Evolutionary conservation across 306 rosid species (phyloP).

Genomic region (Vigna mungo): DNA sequence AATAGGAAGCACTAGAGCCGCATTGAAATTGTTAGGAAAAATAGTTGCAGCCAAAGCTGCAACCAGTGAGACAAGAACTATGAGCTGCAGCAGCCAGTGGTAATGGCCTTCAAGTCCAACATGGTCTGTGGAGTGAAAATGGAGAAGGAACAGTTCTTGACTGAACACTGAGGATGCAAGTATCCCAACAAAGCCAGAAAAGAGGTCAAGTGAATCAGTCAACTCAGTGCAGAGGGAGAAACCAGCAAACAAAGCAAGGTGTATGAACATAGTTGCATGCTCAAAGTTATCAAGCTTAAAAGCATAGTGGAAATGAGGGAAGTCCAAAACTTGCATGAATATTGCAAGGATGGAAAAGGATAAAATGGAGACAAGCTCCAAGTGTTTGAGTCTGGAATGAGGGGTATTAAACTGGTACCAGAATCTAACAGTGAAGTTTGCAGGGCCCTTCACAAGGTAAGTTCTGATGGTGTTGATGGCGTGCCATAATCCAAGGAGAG

Average conservation of each 20-base stretch:
- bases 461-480: constrained; percentile 72
- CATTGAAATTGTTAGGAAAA: constrained; percentile 72
- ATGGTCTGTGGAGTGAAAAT: constrained; percentile 92
- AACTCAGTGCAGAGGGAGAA: constrained; percentile 70
- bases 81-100: constrained; percentile 84
- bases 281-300: constrained; percentile 76
- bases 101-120: constrained; percentile 92
- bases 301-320: constrained; percentile 64
- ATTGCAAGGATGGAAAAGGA: constrained; percentile 72
- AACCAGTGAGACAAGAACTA: constrained; percentile 68
- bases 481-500: constrained; percentile 86
- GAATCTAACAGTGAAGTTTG: constrained; percentile 67
- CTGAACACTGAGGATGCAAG: constrained; percentile 76
- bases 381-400: constrained; percentile 64
- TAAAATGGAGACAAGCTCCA: constrained; percentile 75
- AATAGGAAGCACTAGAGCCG: constrained; percentile 75
- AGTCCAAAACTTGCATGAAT: constrained; percentile 65
- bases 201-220: constrained; percentile 57
- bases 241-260: constrained; percentile 80
- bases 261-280: constrained; percentile 95
- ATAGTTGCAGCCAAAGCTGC: constrained; percentile 64
- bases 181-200: constrained; percentile 71
- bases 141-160: constrained; percentile 87
- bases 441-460: constrained; percentile 69
- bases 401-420: constrained; percentile 65